Conservation (phyloP, 768 basidiomycete genomes). For the Rhodosporidiobolus sp. region DNA sequence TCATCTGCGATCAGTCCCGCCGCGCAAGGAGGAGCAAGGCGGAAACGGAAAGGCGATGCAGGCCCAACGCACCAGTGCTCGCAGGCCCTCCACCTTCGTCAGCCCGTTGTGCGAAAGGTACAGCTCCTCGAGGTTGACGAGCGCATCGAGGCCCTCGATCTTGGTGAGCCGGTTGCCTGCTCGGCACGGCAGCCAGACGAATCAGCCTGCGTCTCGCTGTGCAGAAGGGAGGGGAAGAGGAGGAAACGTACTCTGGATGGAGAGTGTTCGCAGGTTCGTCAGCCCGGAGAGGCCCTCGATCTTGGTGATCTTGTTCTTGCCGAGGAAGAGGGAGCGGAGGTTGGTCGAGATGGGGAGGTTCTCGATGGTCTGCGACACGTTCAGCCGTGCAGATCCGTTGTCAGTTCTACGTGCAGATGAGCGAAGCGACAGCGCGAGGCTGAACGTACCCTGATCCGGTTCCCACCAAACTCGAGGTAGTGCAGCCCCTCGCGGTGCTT, state of each 20-base stretch:
- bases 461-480: conserved; percentile 90
- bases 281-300: conserved; percentile 76
- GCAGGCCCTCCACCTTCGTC: conserved; percentile 74
- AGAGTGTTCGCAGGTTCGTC: conserved; percentile 74
- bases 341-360: conserved; percentile 67
- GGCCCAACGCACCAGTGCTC: conserved; percentile 69
- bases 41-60: not conserved
- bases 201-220: no score
- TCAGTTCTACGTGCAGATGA: not conserved
- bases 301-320: conserved; percentile 92
- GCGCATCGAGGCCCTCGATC: conserved; percentile 71
- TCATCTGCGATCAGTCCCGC: not conserved
- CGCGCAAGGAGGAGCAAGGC: not conserved
- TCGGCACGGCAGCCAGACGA: not conserved
- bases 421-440: not conserved
- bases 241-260: conserved; percentile 59
- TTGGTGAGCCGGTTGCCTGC: conserved; percentile 80
- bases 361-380: conserved; percentile 70
- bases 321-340: conserved; percentile 90
- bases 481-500: conserved; percentile 57
- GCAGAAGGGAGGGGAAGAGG: no score
- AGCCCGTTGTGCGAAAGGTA: conserved; percentile 95
- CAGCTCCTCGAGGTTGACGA: conserved; percentile 76
- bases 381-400: not conserved
- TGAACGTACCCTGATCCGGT: conserved; percentile 72